These are phyloP conservation scores for Chernovozyma sophiae-reginae DNA, from an alignment of 1,139 yeast species.

Conservation along the genomic window DNA sequence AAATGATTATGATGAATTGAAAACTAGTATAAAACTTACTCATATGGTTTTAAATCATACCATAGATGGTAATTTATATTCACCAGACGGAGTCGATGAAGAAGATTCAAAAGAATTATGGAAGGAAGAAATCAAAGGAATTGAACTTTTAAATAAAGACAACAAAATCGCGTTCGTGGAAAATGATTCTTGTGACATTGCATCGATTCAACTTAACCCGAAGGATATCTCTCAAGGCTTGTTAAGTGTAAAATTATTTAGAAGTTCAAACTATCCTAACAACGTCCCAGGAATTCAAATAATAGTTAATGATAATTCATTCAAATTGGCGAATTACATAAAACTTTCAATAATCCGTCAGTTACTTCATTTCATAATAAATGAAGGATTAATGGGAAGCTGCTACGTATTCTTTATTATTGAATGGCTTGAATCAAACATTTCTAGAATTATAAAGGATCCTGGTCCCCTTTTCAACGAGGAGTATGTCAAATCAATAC, in stretches of 20 bases:
- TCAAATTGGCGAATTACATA: slow-evolving; percentile 68
- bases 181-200: slow-evolving; percentile 21
- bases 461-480: slow-evolving; percentile 65
- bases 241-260: slow-evolving; percentile 49
- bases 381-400: slow-evolving; percentile 55
- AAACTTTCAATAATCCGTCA: slow-evolving; percentile 59
- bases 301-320: slow-evolving; percentile 41
- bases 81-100: slow-evolving; percentile 3
- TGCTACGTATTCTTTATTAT: slow-evolving; percentile 60
- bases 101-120: slow-evolving; percentile 44
- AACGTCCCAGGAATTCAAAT: slow-evolving; percentile 61
- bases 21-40: slow-evolving; percentile 52
- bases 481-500: background rate
- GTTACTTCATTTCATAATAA: slow-evolving; percentile 36
- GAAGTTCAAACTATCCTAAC: slow-evolving; percentile 52
- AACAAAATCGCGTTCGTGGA: slow-evolving; percentile 18
- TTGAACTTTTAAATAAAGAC: slow-evolving; percentile 51
- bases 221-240: slow-evolving; percentile 26
- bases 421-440: slow-evolving; percentile 73
- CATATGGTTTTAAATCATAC: slow-evolving; percentile 28
- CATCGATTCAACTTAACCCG: slow-evolving; percentile 29
- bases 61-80: slow-evolving; percentile 5
- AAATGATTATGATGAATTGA: slow-evolving; percentile 42
- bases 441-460: slow-evolving; percentile 51
- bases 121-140: slow-evolving; percentile 74